phyloP scores from a whole-genome alignment of 306 rosid genomes.

The Urtica urens region DNA sequence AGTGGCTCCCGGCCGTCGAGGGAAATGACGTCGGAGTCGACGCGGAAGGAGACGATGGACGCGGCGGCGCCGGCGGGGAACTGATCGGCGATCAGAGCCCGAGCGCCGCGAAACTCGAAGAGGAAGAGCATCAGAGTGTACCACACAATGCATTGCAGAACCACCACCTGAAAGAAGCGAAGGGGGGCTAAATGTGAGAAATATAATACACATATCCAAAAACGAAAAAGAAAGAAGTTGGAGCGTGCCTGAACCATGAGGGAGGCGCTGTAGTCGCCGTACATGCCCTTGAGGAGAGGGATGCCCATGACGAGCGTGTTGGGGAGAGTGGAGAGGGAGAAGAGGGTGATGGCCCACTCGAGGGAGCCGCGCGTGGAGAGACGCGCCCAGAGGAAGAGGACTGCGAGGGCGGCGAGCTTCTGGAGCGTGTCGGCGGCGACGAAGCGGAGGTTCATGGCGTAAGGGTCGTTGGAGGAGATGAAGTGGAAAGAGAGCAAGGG shows the following conservation, averaged over 20 bases:
- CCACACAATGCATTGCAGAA: constrained; percentile 75
- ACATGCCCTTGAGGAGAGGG: constrained; percentile 70
- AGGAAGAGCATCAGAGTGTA: constrained; percentile 72
- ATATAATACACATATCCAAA: too few relatives aligned
- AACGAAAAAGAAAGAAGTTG: too few relatives aligned
- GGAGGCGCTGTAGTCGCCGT: constrained; percentile 42
- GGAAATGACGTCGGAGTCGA: constrained; percentile 66
- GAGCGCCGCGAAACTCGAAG: constrained; percentile 76
- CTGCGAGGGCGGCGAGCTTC: constrained; percentile 37
- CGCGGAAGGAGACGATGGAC: constrained; percentile 56
- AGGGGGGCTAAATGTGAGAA: too few relatives aligned
- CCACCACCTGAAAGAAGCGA: constrained; percentile 69
- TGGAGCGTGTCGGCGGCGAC: constrained; percentile 69
- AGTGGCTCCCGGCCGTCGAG: constrained; percentile 72
- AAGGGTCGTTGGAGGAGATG: constrained; percentile 72
- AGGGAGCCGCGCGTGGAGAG: constrained; percentile 46
- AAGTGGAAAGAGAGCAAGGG: constrained; percentile 80
- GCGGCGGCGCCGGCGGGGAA: constrained; percentile 76
- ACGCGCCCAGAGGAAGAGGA: constrained; percentile 43
- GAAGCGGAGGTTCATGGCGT: constrained; percentile 67
- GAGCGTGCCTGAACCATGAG: too few relatives aligned
- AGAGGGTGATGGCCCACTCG: constrained; percentile 73
- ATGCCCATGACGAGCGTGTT: constrained; percentile 87
- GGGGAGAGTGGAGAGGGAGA: constrained; percentile 70
- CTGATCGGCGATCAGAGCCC: constrained; percentile 59